Percentiles rank a stretch among this genome's conserved stretches.
Conservation (phyloP, 345 rosid species). For the Kernera saxatilis region DNA sequence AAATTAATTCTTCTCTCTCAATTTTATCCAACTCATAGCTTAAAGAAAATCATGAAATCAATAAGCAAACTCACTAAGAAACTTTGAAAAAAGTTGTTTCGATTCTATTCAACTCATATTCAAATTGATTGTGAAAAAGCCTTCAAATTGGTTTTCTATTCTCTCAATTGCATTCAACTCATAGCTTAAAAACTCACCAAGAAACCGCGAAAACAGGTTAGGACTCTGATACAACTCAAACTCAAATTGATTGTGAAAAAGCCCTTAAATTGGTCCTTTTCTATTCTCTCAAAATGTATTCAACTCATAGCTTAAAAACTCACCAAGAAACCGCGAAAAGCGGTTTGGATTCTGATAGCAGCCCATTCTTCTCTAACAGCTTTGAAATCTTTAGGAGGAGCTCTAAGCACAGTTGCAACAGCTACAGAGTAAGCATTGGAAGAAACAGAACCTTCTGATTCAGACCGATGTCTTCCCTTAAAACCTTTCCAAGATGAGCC, state of each 20-base stretch:
- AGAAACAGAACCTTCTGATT: constrained; percentile 41
- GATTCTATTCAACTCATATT: no score
- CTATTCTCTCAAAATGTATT: neutral
- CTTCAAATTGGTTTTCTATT: neutral
- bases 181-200: neutral
- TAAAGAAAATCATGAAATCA: no score
- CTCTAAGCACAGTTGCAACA: constrained; percentile 72
- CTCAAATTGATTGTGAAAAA: neutral
- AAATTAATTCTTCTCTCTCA: neutral
- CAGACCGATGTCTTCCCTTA: constrained; percentile 46
- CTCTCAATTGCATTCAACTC: neutral
- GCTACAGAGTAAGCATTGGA: constrained; percentile 61
- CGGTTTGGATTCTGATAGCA: constrained; percentile 81
- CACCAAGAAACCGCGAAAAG: constrained; percentile 93
- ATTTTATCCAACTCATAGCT: neutral
- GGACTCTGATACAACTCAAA: no score
- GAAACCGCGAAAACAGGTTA: neutral
- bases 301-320: neutral
- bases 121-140: neutral
- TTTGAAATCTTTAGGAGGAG: constrained; percentile 83
- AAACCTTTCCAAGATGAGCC: constrained; percentile 43
- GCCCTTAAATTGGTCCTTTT: no score
- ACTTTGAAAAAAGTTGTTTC: no score
- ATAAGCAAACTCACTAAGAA: neutral
- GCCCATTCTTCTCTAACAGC: constrained; percentile 89